Conservation (phyloP, 257 asterid species). For the Solanum etuberosum region DNA sequence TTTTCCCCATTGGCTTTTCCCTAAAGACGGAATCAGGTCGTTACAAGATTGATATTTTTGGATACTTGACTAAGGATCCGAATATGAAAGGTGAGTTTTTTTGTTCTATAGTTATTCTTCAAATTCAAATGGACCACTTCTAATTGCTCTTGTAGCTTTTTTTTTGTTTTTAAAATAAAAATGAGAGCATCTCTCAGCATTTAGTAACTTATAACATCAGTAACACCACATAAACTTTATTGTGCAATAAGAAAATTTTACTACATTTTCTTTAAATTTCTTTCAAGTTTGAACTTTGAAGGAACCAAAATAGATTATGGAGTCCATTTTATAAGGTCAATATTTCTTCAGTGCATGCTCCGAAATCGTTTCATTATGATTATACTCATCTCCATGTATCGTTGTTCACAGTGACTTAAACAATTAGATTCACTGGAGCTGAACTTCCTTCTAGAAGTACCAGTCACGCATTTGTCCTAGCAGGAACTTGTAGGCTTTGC, state of each 20-base stretch:
- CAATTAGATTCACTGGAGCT: conserved; percentile 68
- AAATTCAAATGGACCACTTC: too few species aligned
- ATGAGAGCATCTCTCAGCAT: neutral
- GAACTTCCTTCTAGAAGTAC: conserved; percentile 85
- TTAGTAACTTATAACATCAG: neutral
- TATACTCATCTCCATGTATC: conserved; percentile 72
- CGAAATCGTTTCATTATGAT: conserved; percentile 74
- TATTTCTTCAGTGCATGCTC: conserved; percentile 2
- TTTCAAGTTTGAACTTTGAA: too few species aligned
- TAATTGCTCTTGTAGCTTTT: too few species aligned
- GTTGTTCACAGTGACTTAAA: conserved; percentile 69
- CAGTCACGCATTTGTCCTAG: conserved; percentile 87
- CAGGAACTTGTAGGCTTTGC: conserved; percentile 68
- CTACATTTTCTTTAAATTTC: neutral
- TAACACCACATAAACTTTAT: neutral
- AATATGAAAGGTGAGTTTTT: too few species aligned
- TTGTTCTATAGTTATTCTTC: too few species aligned
- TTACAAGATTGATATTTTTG: too few species aligned
- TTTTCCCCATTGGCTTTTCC: too few species aligned
- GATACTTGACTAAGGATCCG: too few species aligned
- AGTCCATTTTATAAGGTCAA: neutral
- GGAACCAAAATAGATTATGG: neutral
- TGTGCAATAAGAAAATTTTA: too few species aligned
- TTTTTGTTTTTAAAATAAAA: neutral
- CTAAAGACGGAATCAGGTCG: too few species aligned